Conservation (phyloP, 768 basidiomycete species). For the Trametes gibbosa region DNA sequence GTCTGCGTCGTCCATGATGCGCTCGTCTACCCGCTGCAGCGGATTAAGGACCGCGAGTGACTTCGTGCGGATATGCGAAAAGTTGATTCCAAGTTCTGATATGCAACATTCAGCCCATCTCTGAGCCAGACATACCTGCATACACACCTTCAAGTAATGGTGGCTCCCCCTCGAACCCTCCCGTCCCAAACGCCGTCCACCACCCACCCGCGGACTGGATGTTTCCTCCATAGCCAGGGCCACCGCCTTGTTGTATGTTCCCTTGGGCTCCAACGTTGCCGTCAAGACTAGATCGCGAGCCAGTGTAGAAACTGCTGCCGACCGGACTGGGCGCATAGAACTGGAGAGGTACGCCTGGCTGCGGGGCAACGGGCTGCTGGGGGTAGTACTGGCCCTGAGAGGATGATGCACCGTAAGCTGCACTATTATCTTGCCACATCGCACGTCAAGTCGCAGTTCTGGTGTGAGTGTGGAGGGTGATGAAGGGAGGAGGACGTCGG, state of each 20-base stretch:
- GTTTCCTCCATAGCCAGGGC: slow-evolving; percentile 60
- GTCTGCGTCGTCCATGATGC: slow-evolving; percentile 99
- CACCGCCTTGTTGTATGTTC: slow-evolving; percentile 44
- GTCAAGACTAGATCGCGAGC: slow-evolving; percentile 75
- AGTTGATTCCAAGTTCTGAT: slow-evolving; percentile 95
- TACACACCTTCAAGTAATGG: slow-evolving; percentile 84
- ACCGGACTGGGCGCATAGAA: slow-evolving; percentile 70
- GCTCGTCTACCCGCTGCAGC: slow-evolving; percentile 74
- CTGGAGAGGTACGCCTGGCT: slow-evolving; percentile 61
- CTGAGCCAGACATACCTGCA: neutral
- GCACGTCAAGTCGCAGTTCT: too few species aligned
- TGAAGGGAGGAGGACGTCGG: neutral
- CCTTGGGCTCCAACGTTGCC: slow-evolving; percentile 61
- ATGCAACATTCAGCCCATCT: too few species aligned
- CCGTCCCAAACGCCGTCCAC: slow-evolving; percentile 97
- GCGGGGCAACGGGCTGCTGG: slow-evolving; percentile 34
- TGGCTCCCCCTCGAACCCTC: slow-evolving; percentile 93
- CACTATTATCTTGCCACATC: slow-evolving; percentile 78
- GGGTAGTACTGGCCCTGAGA: slow-evolving; percentile 61
- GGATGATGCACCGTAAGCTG: slow-evolving; percentile 56
- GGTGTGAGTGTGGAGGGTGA: neutral
- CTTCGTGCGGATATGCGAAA: slow-evolving; percentile 91
- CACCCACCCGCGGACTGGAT: slow-evolving; percentile 76
- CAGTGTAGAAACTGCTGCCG: slow-evolving; percentile 60
- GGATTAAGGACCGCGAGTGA: slow-evolving; percentile 96